Evolutionary conservation across 1,139 yeast species (phyloP).

Genomic region (Scheffersomyces segobiensis): DNA sequence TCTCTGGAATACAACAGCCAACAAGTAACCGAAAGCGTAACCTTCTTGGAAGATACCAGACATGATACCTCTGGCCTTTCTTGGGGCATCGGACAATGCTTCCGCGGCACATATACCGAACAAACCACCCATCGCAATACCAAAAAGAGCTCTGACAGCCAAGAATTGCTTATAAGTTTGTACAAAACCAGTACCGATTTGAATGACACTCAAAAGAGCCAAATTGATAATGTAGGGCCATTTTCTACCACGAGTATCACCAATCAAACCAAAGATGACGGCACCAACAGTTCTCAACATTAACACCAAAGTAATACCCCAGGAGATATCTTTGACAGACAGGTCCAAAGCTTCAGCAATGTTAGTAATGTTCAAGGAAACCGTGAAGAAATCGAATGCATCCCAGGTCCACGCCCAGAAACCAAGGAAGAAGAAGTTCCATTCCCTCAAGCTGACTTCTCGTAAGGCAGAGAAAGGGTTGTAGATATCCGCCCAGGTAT

Average conservation of each 20-base stretch:
- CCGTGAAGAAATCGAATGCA: conserved; percentile 44
- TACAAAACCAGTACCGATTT: conserved; percentile 44
- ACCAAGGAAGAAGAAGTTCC: conserved; percentile 38
- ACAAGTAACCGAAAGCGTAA: conserved; percentile 44
- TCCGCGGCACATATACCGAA: conserved; percentile 42
- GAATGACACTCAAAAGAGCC: conserved; percentile 31
- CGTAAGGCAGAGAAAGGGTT: conserved; percentile 37
- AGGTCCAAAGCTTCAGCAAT: conserved; percentile 30
- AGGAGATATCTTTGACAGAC: conserved; percentile 32
- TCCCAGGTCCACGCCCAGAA: conserved; percentile 47
- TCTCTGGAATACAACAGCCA: conserved; percentile 44
- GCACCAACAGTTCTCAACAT: conserved; percentile 49
- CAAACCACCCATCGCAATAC: conserved; percentile 46
- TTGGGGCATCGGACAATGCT: conserved; percentile 40
- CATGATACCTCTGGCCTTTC: conserved; percentile 38
- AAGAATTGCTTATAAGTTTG: conserved; percentile 37
- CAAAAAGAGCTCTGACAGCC: conserved; percentile 42
- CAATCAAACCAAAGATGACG: conserved; percentile 36
- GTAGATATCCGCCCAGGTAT: conserved; percentile 28
- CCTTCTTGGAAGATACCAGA: conserved; percentile 46
- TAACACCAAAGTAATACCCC: conserved; percentile 48
- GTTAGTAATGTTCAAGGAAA: conserved; percentile 31
- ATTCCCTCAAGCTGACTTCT: conserved; percentile 30
- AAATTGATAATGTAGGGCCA: conserved; percentile 39
- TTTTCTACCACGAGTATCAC: conserved; percentile 40